Base-by-base conservation (phyloP, 2,329 filamentous ascomycete genomes). In the Capronia epimyces region DNA sequence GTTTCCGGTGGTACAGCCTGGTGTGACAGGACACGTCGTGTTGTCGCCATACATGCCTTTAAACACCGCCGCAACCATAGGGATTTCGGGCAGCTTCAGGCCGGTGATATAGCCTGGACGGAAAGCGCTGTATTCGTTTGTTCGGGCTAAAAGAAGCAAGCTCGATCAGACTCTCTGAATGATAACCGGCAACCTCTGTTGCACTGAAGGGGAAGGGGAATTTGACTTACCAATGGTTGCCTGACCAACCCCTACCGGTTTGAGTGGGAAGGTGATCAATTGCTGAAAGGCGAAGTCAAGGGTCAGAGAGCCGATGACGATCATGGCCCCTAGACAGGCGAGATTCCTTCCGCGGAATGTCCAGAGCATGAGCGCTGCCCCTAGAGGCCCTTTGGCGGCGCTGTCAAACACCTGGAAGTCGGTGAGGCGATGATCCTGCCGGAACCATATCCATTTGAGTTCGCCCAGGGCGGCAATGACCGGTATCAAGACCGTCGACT, bases 281-380 rank as follows among this genome's bases (percentile, higher is more conserved):
- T 61, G 61, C 49, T 66, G 64, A 7, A 63, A 49, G 24, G 64
- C 65, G 9, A 64, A 63, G 47, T 65, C 63, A 20, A 66, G 49
- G 1, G 53, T 58, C 15, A 67, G 40, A 5, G 62, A 25, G 10
- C 61, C 32, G n/a, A 66, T 39, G 15, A 50, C 63, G 8, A 66
- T 43, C 1, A 58, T 13, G 1, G 63, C 64, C 2, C 62, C 65
- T 3, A 60, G 10, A 16, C 50, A 43, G 12, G 53, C 56, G 8
- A 65, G 45, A 15, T 56, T 27, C 3, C 47, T 32, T 8, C 55
- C 50, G 1, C 31, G 53, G 2, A 52, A 34, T 3, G 37, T 58
- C 59, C 57, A 62, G 6, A 65, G 44, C 6, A 64, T 47, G 16
- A 57, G 20, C 9, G 63, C 22, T 12, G 65, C 46, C 1, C 64